Conservation (phyloP, 1,139 yeast species). For the Saccharomyces uvarum region DNA sequence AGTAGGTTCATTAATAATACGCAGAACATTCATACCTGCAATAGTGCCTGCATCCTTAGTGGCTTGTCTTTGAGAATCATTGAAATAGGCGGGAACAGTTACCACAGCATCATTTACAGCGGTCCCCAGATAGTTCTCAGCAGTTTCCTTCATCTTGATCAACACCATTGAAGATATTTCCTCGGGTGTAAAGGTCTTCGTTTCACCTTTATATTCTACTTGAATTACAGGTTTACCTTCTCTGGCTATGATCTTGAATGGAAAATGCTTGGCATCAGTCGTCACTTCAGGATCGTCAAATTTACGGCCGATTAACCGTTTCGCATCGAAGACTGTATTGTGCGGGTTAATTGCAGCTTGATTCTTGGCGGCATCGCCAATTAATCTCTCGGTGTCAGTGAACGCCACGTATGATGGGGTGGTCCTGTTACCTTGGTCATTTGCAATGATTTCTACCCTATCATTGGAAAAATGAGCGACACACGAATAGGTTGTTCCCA, state of each 20-base stretch:
- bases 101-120: slow-evolving; percentile 64
- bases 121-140: slow-evolving; percentile 55
- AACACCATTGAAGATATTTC: slow-evolving; percentile 59
- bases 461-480: slow-evolving; percentile 68
- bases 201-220: slow-evolving; percentile 59
- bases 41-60: slow-evolving; percentile 95
- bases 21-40: slow-evolving; percentile 86
- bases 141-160: slow-evolving; percentile 57
- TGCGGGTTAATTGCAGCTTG: slow-evolving; percentile 62
- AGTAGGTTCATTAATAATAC: slow-evolving; percentile 94
- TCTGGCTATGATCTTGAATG: slow-evolving; percentile 49
- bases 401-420: slow-evolving; percentile 63
- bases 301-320: slow-evolving; percentile 60
- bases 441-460: slow-evolving; percentile 61
- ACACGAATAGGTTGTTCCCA: slow-evolving; percentile 78
- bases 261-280: slow-evolving; percentile 54
- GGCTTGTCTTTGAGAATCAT: slow-evolving; percentile 96
- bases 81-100: slow-evolving; percentile 91
- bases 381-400: slow-evolving; percentile 57
- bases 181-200: slow-evolving; percentile 55
- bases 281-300: slow-evolving; percentile 50
- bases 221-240: slow-evolving; percentile 53
- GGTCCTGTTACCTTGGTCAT: slow-evolving; percentile 63
- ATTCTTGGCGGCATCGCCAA: slow-evolving; percentile 65
- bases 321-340: slow-evolving; percentile 60